These are phyloP conservation scores for Mimosa pudica DNA, from an alignment of 306 rosid species.

Conservation along the genomic window DNA sequence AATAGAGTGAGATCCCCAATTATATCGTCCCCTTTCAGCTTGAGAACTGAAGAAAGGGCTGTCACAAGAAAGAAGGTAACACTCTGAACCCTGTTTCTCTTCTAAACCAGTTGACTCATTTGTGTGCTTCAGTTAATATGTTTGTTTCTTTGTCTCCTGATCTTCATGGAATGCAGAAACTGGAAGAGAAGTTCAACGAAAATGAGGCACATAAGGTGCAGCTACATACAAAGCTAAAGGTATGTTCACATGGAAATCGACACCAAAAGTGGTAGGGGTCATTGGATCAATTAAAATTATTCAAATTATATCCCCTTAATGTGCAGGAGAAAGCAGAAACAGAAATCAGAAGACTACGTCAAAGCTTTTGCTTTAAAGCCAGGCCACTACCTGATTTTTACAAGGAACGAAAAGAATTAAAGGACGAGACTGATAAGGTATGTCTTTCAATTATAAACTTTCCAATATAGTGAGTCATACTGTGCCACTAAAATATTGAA, in stretches of 20 bases:
- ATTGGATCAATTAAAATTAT: constrained; percentile 14
- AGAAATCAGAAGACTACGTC: constrained; percentile 70
- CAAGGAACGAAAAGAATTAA: constrained; percentile 61
- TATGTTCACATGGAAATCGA: constrained; percentile 35
- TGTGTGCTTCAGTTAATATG: constrained; percentile 5
- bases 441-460: neutral
- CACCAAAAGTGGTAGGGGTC: constrained; percentile 11
- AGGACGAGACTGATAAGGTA: constrained; percentile 53
- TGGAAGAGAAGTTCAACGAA: constrained; percentile 91
- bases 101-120: constrained; percentile 2
- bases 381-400: constrained; percentile 93
- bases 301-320: constrained; percentile 3
- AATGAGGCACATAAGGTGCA: constrained; percentile 66
- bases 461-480: neutral
- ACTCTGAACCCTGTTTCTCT: constrained; percentile 26
- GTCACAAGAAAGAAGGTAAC: constrained; percentile 87
- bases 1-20: constrained; percentile 72
- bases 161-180: constrained; percentile 62
- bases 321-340: constrained; percentile 78
- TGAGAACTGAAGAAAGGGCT: constrained; percentile 94
- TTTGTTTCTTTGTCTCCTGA: constrained; percentile 18
- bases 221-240: constrained; percentile 71
- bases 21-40: constrained; percentile 75
- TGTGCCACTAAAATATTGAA: too few relatives aligned
- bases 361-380: constrained; percentile 91